Percentiles rank a stretch among this genome's conserved stretches.
phyloP scores from a whole-genome alignment of 1,284 basidiomycete genomes.

The Ganoderma meredithae region DNA sequence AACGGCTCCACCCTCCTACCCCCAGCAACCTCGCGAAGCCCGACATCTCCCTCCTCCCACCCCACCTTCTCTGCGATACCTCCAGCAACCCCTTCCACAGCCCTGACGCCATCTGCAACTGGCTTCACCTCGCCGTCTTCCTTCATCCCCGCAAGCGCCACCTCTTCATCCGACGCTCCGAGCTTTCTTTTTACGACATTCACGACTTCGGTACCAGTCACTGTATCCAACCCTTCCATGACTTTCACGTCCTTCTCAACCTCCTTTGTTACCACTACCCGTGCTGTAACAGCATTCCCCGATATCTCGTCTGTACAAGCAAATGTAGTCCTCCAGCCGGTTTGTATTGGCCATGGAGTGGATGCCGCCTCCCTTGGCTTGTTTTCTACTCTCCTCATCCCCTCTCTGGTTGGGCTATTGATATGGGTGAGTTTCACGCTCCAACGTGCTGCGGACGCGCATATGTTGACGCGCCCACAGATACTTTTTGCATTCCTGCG shows the following conservation, averaged over 20 bases:
- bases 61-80: slow-evolving; percentile 23
- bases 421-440: slow-evolving; percentile 64
- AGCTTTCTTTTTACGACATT: slow-evolving; percentile 45
- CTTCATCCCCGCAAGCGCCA: slow-evolving; percentile 25
- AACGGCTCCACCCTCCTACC: slow-evolving; percentile 29
- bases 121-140: slow-evolving; percentile 15
- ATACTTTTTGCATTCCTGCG: slow-evolving; percentile 70
- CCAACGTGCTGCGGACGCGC: background rate
- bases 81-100: slow-evolving; percentile 16
- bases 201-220: slow-evolving; percentile 38
- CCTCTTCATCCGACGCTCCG: slow-evolving; percentile 25
- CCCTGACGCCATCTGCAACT: slow-evolving; percentile 10
- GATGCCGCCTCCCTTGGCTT: slow-evolving; percentile 72
- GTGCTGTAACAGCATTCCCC: slow-evolving; percentile 40
- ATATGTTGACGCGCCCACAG: slow-evolving; percentile 44
- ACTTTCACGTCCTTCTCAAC: slow-evolving; percentile 54
- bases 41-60: slow-evolving; percentile 23
- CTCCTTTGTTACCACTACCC: slow-evolving; percentile 45
- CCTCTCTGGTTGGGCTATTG: slow-evolving; percentile 61
- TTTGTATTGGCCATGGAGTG: slow-evolving; percentile 70
- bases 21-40: slow-evolving; percentile 15
- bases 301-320: slow-evolving; percentile 38
- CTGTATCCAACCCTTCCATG: slow-evolving; percentile 44
- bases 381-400: slow-evolving; percentile 62
- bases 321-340: slow-evolving; percentile 40